Conservation (phyloP, 805 yeast genomes). For the Teunomyces tritomae region DNA sequence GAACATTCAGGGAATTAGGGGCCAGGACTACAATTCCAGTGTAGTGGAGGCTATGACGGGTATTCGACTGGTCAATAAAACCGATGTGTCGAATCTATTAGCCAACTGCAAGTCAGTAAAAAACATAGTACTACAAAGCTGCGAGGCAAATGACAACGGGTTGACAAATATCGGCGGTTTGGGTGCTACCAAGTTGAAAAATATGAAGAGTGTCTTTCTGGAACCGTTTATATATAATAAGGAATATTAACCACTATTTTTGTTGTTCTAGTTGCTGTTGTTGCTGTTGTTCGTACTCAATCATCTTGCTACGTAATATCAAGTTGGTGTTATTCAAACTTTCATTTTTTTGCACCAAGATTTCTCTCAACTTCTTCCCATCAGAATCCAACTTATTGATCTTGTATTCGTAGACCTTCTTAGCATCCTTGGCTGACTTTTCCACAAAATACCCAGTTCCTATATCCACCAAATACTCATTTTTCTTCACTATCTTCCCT, state of each 20-base stretch:
- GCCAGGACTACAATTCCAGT: constrained; percentile 44
- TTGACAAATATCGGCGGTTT: constrained; percentile 44
- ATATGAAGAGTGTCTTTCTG: constrained; percentile 38
- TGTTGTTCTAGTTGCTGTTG: background rate
- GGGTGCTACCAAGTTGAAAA: constrained; percentile 45
- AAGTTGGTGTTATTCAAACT: constrained; percentile 60
- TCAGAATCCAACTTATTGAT: constrained; percentile 71
- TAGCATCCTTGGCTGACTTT: constrained; percentile 65
- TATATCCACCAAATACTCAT: constrained; percentile 82
- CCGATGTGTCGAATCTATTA: constrained; percentile 50
- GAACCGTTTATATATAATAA: constrained; percentile 52
- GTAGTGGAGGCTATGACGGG: constrained; percentile 46
- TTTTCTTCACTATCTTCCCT: constrained; percentile 64
- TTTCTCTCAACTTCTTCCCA: constrained; percentile 65
- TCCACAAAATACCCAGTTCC: constrained; percentile 96
- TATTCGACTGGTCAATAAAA: constrained; percentile 49
- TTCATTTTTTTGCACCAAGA: constrained; percentile 72
- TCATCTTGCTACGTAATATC: constrained; percentile 51
- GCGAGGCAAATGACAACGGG: constrained; percentile 15
- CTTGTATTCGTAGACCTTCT: constrained; percentile 68
- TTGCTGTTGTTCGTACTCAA: constrained; percentile 39
- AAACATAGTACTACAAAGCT: constrained; percentile 34
- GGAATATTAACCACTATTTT: constrained; percentile 17
- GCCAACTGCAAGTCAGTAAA: constrained; percentile 48
- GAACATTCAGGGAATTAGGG: constrained; percentile 41